phyloP scores from a whole-genome alignment of 805 yeast species.

The Cyberlindnera samutprakarnensis region DNA sequence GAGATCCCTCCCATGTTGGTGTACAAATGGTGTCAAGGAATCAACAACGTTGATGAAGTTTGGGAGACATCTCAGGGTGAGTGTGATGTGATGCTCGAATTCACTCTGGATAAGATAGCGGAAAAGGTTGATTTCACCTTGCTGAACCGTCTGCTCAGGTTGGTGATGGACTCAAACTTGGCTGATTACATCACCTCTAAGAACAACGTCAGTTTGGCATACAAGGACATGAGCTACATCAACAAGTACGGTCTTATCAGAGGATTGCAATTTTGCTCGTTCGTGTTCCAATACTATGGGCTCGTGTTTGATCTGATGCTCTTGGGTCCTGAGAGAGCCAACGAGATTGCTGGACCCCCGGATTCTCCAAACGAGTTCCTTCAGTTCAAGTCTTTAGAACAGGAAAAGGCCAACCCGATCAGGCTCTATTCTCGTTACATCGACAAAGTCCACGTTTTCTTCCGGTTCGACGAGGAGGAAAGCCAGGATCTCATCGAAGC shows the following conservation, averaged over 20 bases:
- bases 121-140: slow-evolving; percentile 88
- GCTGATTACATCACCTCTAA: slow-evolving; percentile 94
- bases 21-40: slow-evolving; percentile 91
- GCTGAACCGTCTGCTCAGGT: slow-evolving; percentile 69
- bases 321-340: slow-evolving; percentile 81
- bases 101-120: slow-evolving; percentile 58
- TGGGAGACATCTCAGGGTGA: slow-evolving; percentile 79
- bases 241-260: slow-evolving; percentile 83
- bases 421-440: slow-evolving; percentile 74
- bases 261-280: slow-evolving; percentile 87
- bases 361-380: slow-evolving; percentile 68
- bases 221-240: slow-evolving; percentile 92
- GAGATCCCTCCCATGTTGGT: slow-evolving; percentile 90
- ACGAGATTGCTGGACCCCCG: slow-evolving; percentile 77
- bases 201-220: slow-evolving; percentile 73
- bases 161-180: slow-evolving; percentile 80
- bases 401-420: slow-evolving; percentile 68
- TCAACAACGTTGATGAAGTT: slow-evolving; percentile 67
- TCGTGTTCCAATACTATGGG: slow-evolving; percentile 87
- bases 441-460: slow-evolving; percentile 74
- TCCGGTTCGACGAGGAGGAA: slow-evolving; percentile 67
- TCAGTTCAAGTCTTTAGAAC: slow-evolving; percentile 51
- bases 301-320: slow-evolving; percentile 73
- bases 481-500: slow-evolving; percentile 70
- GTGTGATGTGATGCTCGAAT: slow-evolving; percentile 77